These are phyloP conservation scores for Miscanthus lutarioriparius DNA, from an alignment of 176 grass and related monocot genomes.

Conservation along the genomic window DNA sequence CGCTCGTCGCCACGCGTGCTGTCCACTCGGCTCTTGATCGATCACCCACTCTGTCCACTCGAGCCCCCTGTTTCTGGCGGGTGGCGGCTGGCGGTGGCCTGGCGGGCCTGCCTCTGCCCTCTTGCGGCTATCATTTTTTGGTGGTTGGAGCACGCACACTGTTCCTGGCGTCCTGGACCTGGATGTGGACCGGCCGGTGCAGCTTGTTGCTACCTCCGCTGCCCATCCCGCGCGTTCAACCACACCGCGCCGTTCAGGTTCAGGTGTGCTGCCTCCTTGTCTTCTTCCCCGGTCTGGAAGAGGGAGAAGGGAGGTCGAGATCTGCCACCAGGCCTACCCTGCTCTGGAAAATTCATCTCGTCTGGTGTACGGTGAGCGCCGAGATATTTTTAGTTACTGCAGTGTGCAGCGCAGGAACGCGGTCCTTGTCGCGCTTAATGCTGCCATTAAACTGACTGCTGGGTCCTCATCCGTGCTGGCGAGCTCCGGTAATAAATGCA, in stretches of 20 bases:
- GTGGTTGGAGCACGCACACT: slow-evolving; percentile 21
- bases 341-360: neutral
- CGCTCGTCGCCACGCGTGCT: neutral
- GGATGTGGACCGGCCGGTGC: neutral
- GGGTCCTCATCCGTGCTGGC: neutral
- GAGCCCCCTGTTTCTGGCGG: neutral
- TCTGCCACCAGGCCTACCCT: neutral
- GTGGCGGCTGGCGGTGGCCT: neutral
- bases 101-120: neutral
- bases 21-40: neutral
- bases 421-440: slow-evolving; percentile 25
- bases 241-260: neutral
- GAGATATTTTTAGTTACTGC: slow-evolving; percentile 15
- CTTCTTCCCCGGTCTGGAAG: neutral
- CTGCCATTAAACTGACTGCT: slow-evolving; percentile 9
- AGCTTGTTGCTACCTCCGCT: neutral
- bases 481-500: neutral
- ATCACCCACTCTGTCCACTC: neutral
- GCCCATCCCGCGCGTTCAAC: slow-evolving; percentile 9
- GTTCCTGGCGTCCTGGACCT: slow-evolving; percentile 8
- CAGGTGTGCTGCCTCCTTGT: neutral
- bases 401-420: neutral
- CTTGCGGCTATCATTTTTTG: neutral
- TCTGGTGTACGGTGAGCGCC: neutral
- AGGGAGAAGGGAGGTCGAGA: neutral